Conservation (phyloP, 2,329 filamentous ascomycete genomes). For the Calonectria hongkongensis region DNA sequence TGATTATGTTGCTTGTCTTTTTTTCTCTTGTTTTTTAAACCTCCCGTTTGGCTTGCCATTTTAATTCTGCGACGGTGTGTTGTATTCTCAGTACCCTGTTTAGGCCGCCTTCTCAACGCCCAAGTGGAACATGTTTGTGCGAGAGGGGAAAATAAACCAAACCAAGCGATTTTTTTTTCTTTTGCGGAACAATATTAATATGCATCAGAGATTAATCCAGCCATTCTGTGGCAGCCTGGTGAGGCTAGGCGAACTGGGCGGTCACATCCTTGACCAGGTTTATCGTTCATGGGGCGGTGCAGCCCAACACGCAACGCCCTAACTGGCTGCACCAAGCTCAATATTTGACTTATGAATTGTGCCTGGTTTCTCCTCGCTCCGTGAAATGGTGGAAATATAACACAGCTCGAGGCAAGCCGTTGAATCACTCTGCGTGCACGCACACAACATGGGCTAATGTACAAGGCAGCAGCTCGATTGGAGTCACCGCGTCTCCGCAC, state of each 20-base stretch:
- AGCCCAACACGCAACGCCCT: neutral
- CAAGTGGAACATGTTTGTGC: neutral
- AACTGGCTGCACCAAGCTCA: neutral
- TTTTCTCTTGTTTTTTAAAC: no score
- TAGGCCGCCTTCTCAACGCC: neutral
- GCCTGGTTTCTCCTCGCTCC: neutral
- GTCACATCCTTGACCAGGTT: neutral
- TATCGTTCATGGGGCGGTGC: conserved; percentile 10
- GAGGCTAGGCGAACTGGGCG: neutral
- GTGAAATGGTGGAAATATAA: neutral
- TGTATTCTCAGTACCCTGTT: no score
- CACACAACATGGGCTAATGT: neutral
- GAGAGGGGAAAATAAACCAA: neutral
- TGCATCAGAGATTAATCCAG: neutral
- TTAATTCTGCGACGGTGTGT: no score
- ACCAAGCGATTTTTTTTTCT: neutral
- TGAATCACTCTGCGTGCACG: conserved; percentile 4
- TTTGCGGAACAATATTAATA: neutral
- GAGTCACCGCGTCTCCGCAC: conserved; percentile 23
- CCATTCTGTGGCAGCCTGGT: neutral
- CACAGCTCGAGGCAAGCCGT: no score
- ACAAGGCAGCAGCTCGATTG: conserved; percentile 18
- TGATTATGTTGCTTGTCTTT: no score
- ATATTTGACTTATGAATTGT: neutral
- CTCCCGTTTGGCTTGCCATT: no score